Base-by-base conservation (phyloP, 2,329 filamentous ascomycete species). In the Paecilomyces sp. region DNA sequence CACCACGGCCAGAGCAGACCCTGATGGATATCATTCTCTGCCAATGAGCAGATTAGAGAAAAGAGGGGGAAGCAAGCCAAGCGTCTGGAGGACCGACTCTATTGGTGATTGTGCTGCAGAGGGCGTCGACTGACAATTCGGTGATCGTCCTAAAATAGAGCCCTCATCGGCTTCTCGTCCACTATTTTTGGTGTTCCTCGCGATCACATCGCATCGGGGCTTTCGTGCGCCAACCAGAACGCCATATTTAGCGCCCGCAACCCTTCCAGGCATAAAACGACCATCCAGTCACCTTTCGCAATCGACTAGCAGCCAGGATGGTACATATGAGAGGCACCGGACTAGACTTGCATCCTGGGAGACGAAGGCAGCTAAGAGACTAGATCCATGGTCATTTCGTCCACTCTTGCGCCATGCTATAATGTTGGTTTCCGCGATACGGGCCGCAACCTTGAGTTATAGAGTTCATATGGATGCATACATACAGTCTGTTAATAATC, bases 151-250 rank as follows among this genome's bases (percentile, higher is more conserved):
- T 18, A 47, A 47, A 47, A 47, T 47, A 22, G 41, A n/a, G 41
- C 8, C 41, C 5, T 6, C 15, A n/a, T 47, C 36, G 15, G 36
- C 13, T 18, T 47, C 41, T 47, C n/a, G n/a, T 47, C 41, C 41
- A 47, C 41, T 47, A 47, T 47, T 47, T 47, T 47, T 47, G n/a
- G n/a, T 22, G 41, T 47, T 47, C 15, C 15, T 11, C 18, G 41
- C 41, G 41, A 47, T 47, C 41, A 47, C 41, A 47, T 62, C 58
- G 57, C 58, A 57, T 56, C 51, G 51, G 55, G 12, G 61, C 58
- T 54, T 61, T 54, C 57, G 57, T 59, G 61, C 52, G 36, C 60
- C 59, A 59, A 61, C 59, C 59, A 58, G 25, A 25, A 13, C 25
- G 6, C 41, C 8, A 47, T 47, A n/a, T 22, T 47, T 47, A 47